Evolutionary conservation across 164 flowering plant genomes (phyloP).

Genomic region (Tetrastigma voinierianum): DNA sequence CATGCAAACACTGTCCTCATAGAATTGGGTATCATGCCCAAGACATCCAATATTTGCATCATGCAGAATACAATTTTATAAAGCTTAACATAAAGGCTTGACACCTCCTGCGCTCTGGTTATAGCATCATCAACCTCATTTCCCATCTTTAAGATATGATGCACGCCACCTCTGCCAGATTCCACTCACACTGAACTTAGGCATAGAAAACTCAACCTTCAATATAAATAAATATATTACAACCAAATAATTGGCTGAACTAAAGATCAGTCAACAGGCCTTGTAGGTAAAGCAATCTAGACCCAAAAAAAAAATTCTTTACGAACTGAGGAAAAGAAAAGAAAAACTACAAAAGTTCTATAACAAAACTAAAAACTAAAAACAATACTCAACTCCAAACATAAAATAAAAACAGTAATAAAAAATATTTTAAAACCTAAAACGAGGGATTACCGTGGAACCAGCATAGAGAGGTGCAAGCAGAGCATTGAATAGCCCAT

Average conservation of each 20-base stretch:
- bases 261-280: neutral
- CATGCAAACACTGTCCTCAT: neutral
- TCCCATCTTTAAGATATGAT: constrained; percentile 81
- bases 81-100: neutral
- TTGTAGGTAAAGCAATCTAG: constrained; percentile 1
- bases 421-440: neutral
- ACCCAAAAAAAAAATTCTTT: neutral
- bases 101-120: constrained; percentile 95
- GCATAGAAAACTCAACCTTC: constrained; percentile 98
- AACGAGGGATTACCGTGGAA: constrained; percentile 52
- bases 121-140: constrained; percentile 57
- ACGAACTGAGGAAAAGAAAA: constrained; percentile 2
- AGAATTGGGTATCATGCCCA: neutral
- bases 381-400: neutral
- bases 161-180: constrained; percentile 99
- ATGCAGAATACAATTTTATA: neutral
- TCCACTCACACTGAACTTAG: constrained; percentile 97
- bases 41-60: neutral
- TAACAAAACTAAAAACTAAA: neutral
- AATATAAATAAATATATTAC: constrained; percentile 20
- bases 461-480: constrained; percentile 98
- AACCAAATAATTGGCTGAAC: constrained; percentile 5
- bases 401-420: neutral
- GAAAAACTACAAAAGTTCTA: neutral
- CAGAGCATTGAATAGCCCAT: constrained; percentile 95